These are phyloP conservation scores for Chlorella sp. DNA, from an alignment of 139 green algal species.

Conservation along the genomic window DNA sequence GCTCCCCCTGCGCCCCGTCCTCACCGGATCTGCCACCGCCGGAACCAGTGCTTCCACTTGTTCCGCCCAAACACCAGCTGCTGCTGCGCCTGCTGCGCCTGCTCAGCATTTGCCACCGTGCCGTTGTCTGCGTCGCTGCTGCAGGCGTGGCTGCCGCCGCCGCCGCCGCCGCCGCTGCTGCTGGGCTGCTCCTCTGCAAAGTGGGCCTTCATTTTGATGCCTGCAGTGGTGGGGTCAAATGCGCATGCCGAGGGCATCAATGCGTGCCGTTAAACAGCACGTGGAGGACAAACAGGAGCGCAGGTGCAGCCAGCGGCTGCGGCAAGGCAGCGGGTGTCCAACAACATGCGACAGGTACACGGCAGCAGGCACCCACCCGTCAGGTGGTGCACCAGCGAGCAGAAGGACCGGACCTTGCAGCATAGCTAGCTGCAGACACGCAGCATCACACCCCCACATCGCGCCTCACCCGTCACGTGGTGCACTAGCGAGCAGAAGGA, in stretches of 20 bases:
- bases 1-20: not conserved
- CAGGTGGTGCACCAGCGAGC: not conserved
- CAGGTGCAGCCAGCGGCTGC: no score
- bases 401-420: no score
- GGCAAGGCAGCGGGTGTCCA: no score
- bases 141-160: not conserved
- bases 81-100: not conserved
- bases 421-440: no score
- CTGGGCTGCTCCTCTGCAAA: conserved; percentile 3
- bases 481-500: conserved; percentile 32
- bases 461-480: conserved; percentile 44
- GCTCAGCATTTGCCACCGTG: not conserved
- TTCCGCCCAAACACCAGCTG: not conserved
- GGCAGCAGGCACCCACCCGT: not conserved
- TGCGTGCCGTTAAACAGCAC: no score
- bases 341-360: no score
- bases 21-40: conserved; percentile 27
- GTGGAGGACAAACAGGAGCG: not conserved
- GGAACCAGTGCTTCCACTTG: conserved; percentile 12
- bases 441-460: no score
- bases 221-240: not conserved
- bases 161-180: not conserved
- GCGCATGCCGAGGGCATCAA: no score
- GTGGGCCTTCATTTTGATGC: conserved; percentile 11
- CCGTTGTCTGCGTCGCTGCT: not conserved